A percentile compares a stretch with the other conserved stretches of the same genome.
Evolutionary conservation across 208 protist genomes (phyloP).

Genomic region (Acanthamoeba culbertsoni): DNA sequence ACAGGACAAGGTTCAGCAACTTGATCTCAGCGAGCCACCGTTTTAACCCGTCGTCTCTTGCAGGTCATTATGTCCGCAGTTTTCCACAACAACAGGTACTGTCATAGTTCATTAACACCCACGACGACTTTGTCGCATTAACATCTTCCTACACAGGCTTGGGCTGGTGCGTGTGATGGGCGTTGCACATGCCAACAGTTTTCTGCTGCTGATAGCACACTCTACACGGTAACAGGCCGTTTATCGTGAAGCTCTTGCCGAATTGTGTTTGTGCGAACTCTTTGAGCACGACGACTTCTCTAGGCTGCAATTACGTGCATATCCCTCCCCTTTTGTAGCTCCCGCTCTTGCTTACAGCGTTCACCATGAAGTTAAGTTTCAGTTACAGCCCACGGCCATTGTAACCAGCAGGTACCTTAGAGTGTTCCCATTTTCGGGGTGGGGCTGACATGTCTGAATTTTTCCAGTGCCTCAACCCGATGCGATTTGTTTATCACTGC

Average conservation of each 20-base stretch:
- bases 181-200: no score
- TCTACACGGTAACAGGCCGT: background rate
- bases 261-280: constrained; percentile 22
- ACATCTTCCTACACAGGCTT: no score
- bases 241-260: background rate
- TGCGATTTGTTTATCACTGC: background rate
- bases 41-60: no score
- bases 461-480: background rate
- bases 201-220: background rate
- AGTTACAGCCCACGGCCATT: background rate
- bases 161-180: no score
- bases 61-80: constrained; percentile 42
- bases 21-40: no score
- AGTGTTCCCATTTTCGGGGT: no score
- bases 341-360: background rate
- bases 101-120: no score
- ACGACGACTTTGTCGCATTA: no score
- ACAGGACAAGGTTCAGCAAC: no score
- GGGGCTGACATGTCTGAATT: background rate
- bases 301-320: background rate
- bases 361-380: constrained; percentile 18
- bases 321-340: background rate
- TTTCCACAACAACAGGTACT: background rate
- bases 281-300: background rate
- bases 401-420: constrained; percentile 4